phyloP scores from a whole-genome alignment of 2,329 filamentous ascomycete species.

The Coleophoma cylindrospora region DNA sequence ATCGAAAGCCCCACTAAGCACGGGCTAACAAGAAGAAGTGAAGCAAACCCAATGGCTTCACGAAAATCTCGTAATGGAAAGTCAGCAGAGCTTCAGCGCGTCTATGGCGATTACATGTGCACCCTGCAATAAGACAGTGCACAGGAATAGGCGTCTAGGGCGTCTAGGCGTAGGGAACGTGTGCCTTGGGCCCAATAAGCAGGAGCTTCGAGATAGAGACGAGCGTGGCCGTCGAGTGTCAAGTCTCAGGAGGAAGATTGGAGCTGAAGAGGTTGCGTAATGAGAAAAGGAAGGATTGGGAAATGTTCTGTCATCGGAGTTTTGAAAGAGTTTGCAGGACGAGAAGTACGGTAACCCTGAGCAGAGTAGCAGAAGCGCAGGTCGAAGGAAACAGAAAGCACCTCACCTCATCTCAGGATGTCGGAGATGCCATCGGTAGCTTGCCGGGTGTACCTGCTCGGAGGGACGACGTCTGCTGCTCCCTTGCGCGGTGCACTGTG shows the following conservation, averaged over 20 bases:
- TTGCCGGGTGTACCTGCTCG: neutral
- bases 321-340: neutral
- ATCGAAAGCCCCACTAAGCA: neutral
- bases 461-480: neutral
- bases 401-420: neutral
- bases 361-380: neutral
- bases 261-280: slow-evolving; percentile 12
- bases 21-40: neutral
- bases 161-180: neutral
- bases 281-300: slow-evolving; percentile 1
- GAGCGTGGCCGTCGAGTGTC: slow-evolving; percentile 8
- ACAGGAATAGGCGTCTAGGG: neutral
- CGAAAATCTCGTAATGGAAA: slow-evolving; percentile 24
- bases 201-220: neutral
- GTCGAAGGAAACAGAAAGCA: neutral
- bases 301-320: slow-evolving; percentile 13
- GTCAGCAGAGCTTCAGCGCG: slow-evolving; percentile 8
- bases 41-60: slow-evolving; percentile 29
- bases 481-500: no score
- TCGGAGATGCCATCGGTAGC: neutral
- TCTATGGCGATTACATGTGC: slow-evolving; percentile 17
- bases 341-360: neutral
- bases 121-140: slow-evolving; percentile 5
- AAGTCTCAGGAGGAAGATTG: slow-evolving; percentile 4
- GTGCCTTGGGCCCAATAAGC: no score